Evolutionary conservation across 2,329 filamentous ascomycete genomes (phyloP).

Genomic region (Microcera coccophila): DNA sequence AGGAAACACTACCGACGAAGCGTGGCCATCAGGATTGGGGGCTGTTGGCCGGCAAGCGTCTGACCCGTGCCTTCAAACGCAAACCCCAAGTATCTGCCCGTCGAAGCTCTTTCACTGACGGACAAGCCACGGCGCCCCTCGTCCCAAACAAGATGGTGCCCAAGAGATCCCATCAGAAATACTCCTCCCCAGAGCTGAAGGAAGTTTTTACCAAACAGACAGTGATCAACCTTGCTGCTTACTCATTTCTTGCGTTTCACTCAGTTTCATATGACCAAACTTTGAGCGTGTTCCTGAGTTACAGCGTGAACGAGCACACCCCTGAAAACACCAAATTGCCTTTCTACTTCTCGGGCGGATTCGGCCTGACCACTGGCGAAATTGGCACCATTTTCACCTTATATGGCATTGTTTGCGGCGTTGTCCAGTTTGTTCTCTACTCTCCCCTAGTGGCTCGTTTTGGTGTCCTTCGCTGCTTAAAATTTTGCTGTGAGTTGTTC

Average conservation of each 20-base stretch:
- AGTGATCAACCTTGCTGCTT: conserved; percentile 68
- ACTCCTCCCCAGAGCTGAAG: conserved; percentile 39
- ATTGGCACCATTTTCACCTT: conserved; percentile 85
- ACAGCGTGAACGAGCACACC: conserved; percentile 57
- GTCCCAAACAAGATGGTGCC: conserved; percentile 37
- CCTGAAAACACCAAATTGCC: conserved; percentile 61
- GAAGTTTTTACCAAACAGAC: conserved; percentile 75
- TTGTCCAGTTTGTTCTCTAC: conserved; percentile 84
- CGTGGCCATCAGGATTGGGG: conserved; percentile 70
- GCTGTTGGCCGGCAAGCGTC: conserved; percentile 63
- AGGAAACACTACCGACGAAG: conserved; percentile 77
- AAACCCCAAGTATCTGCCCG: conserved; percentile 30
- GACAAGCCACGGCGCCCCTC: conserved; percentile 55
- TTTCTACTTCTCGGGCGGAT: conserved; percentile 79
- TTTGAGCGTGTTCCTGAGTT: conserved; percentile 83
- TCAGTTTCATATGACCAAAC: conserved; percentile 82
- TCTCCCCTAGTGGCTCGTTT: conserved; percentile 68
- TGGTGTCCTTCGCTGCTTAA: conserved; percentile 72
- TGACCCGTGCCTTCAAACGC: conserved; percentile 44
- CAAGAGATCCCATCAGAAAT: conserved; percentile 16
- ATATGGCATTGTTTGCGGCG: conserved; percentile 73
- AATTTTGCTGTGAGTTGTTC: conserved; percentile 48
- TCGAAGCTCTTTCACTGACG: conserved; percentile 49
- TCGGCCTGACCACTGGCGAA: conserved; percentile 65
- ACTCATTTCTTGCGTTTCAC: conserved; percentile 78